These are phyloP conservation scores for Artemisia annua DNA, from an alignment of 129 eudicot genomes.

Conservation along the genomic window DNA sequence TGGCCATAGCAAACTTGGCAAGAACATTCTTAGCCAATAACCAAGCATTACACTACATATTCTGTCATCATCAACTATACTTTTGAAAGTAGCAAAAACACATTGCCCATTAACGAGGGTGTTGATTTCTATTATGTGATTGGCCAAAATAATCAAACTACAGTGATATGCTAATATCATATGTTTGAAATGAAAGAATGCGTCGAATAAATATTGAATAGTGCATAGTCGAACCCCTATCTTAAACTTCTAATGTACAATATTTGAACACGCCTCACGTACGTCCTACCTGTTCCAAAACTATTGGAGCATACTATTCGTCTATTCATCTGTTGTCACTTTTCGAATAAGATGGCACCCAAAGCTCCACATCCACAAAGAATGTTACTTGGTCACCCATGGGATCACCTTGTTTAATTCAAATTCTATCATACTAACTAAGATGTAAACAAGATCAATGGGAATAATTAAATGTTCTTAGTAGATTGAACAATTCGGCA, in stretches of 20 bases:
- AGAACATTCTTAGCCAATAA: not conserved
- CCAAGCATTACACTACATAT: not conserved
- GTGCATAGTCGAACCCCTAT: too few relatives aligned
- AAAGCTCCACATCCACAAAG: not conserved
- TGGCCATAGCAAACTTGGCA: conserved; percentile 3
- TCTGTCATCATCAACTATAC: not conserved
- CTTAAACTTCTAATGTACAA: too few relatives aligned
- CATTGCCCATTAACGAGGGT: conserved; percentile 22
- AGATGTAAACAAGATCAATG: too few relatives aligned
- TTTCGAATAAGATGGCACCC: not conserved
- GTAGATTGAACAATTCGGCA: not conserved
- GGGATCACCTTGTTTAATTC: not conserved
- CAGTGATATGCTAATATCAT: not conserved
- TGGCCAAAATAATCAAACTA: conserved; percentile 14
- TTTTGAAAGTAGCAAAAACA: conserved; percentile 1
- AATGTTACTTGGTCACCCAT: not conserved
- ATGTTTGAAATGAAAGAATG: conserved; percentile 13
- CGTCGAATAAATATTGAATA: not conserved
- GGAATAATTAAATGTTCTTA: too few relatives aligned
- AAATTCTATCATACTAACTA: not conserved
- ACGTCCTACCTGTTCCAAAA: too few relatives aligned
- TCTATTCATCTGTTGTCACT: not conserved
- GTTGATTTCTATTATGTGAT: conserved; percentile 25
- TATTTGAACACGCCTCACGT: too few relatives aligned
- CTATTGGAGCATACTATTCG: not conserved